Evolutionary conservation across 352 stramenopile species (phyloP).

Genomic region (Phytophthora foliorum): DNA sequence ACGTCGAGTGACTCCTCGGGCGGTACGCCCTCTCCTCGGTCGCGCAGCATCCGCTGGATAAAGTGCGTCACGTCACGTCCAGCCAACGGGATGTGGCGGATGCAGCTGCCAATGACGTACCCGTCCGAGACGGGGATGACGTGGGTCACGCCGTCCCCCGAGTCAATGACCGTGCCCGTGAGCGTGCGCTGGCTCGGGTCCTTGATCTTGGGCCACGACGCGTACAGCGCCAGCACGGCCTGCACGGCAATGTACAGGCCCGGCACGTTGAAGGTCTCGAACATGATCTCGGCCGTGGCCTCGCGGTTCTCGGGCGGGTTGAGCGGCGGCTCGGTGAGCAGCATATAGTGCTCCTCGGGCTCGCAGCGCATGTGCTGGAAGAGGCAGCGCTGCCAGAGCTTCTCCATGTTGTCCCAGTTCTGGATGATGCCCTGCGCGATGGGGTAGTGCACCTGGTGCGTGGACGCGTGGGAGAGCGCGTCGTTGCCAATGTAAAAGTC

Average conservation of each 20-base stretch:
- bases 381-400: slow-evolving; percentile 93
- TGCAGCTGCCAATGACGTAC: slow-evolving; percentile 96
- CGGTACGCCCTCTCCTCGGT: slow-evolving; percentile 93
- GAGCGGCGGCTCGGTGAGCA: slow-evolving; percentile 92
- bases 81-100: slow-evolving; percentile 95
- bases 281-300: slow-evolving; percentile 97
- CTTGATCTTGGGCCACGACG: slow-evolving; percentile 94
- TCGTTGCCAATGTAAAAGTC: slow-evolving; percentile 97
- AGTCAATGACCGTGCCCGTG: slow-evolving; percentile 96
- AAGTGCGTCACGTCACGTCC: slow-evolving; percentile 96
- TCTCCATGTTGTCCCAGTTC: slow-evolving; percentile 97
- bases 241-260: slow-evolving; percentile 96
- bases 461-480: slow-evolving; percentile 89
- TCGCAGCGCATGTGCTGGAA: slow-evolving; percentile 96
- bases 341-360: slow-evolving; percentile 94
- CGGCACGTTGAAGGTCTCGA: slow-evolving; percentile 97
- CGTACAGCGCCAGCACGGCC: slow-evolving; percentile 95
- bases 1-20: slow-evolving; percentile 94
- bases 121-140: slow-evolving; percentile 95
- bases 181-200: slow-evolving; percentile 89
- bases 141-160: slow-evolving; percentile 95
- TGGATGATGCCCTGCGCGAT: slow-evolving; percentile 92
- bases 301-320: slow-evolving; percentile 97
- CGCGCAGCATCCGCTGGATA: slow-evolving; percentile 94
- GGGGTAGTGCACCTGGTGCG: slow-evolving; percentile 94